These are phyloP conservation scores for Fusarium sp. DNA, from an alignment of 2,329 filamentous ascomycete genomes.

Conservation along the genomic window DNA sequence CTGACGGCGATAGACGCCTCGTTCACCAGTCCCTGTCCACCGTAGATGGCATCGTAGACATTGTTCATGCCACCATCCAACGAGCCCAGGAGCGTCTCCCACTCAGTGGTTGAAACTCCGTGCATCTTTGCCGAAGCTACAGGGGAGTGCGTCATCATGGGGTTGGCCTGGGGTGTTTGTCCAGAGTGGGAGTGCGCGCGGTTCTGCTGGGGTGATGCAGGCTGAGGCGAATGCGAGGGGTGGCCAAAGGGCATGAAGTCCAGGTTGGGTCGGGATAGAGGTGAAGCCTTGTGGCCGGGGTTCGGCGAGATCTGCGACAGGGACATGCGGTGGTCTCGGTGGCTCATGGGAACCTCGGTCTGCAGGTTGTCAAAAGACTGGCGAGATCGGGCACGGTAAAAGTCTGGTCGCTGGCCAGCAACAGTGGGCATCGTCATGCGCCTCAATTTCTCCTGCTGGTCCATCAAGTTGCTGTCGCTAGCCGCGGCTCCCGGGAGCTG, in stretches of 20 bases:
- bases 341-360: slow-evolving; percentile 47
- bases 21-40: slow-evolving; percentile 66
- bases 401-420: slow-evolving; percentile 50
- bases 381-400: slow-evolving; percentile 56
- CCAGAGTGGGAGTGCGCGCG: slow-evolving; percentile 51
- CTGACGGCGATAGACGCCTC: slow-evolving; percentile 59
- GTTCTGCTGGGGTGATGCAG: slow-evolving; percentile 60
- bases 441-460: slow-evolving; percentile 68
- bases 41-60: slow-evolving; percentile 87
- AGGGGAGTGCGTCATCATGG: slow-evolving; percentile 42
- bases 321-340: slow-evolving; percentile 63
- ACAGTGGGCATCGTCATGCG: slow-evolving; percentile 66
- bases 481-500: slow-evolving; percentile 57
- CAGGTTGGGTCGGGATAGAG: slow-evolving; percentile 57
- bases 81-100: slow-evolving; percentile 84
- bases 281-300: slow-evolving; percentile 39
- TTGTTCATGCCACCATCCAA: slow-evolving; percentile 85
- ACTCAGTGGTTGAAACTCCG: slow-evolving; percentile 74
- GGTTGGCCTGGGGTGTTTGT: slow-evolving; percentile 38
- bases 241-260: slow-evolving; percentile 69
- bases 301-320: slow-evolving; percentile 57
- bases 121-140: slow-evolving; percentile 48
- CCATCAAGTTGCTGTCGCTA: slow-evolving; percentile 66
- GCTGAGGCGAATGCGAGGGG: slow-evolving; percentile 60
- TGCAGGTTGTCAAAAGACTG: slow-evolving; percentile 62